These are phyloP conservation scores for Phytophthora ohioensis DNA, from an alignment of 352 stramenopile species.

Conservation along the genomic window DNA sequence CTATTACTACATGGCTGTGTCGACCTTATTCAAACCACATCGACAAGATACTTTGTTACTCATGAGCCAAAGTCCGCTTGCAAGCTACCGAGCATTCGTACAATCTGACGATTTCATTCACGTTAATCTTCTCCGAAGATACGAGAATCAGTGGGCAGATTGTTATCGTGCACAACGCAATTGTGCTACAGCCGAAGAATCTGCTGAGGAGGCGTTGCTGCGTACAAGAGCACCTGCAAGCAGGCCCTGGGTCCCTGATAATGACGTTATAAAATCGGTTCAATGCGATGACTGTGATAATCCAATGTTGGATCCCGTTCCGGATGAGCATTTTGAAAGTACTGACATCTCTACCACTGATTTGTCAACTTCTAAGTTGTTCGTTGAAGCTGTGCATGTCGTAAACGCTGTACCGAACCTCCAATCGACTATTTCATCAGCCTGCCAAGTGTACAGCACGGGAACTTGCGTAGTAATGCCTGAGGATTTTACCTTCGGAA, in stretches of 20 bases:
- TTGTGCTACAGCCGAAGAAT: neutral
- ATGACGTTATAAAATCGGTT: too few species aligned
- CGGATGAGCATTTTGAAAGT: slow-evolving; percentile 1
- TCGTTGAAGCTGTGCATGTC: neutral
- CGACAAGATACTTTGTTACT: neutral
- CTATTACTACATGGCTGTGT: slow-evolving; percentile 21
- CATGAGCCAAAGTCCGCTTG: neutral
- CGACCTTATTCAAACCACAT: slow-evolving; percentile 28
- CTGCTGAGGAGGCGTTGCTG: slow-evolving; percentile 5
- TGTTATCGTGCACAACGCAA: slow-evolving; percentile 6
- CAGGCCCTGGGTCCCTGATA: neutral
- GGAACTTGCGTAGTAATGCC: neutral
- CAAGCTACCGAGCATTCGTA: neutral
- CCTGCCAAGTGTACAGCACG: neutral
- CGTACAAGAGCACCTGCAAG: slow-evolving; percentile 1
- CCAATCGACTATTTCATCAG: neutral
- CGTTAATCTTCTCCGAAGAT: neutral
- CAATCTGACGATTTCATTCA: neutral
- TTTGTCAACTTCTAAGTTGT: slow-evolving; percentile 2
- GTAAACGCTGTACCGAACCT: neutral
- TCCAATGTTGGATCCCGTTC: neutral
- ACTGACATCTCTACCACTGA: neutral
- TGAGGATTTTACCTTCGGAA: neutral
- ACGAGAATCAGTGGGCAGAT: slow-evolving; percentile 15
- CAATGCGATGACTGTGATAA: neutral